Percentiles rank a stretch among this genome's conserved stretches.
Evolutionary conservation across 805 yeast species (phyloP).

Genomic region (Kodamaea laetipori): DNA sequence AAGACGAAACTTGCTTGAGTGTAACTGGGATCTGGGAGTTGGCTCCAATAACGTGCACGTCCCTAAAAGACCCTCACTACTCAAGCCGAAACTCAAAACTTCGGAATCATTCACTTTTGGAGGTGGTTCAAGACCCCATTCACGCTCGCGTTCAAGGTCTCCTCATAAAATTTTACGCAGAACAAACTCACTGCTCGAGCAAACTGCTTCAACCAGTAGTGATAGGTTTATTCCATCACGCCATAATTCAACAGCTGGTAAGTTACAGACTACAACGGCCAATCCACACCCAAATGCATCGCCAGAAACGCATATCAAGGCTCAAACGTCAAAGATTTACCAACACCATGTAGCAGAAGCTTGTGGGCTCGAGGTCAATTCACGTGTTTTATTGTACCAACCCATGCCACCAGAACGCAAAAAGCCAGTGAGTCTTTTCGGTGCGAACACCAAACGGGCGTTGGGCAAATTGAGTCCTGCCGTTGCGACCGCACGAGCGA

Average conservation of each 20-base stretch:
- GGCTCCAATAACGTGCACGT: slow-evolving; percentile 6
- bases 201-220: slow-evolving; percentile 18
- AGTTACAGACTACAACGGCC: slow-evolving; percentile 33
- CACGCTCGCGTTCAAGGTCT: slow-evolving; percentile 8
- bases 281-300: slow-evolving; percentile 48
- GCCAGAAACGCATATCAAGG: slow-evolving; percentile 56
- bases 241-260: slow-evolving; percentile 42
- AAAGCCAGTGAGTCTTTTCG: slow-evolving; percentile 36
- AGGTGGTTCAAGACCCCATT: slow-evolving; percentile 23
- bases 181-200: slow-evolving; percentile 33
- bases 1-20: slow-evolving; percentile 2
- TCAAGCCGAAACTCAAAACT: slow-evolving; percentile 9
- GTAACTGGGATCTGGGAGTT: slow-evolving; percentile 1
- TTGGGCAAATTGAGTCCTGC: slow-evolving; percentile 45
- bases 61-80: slow-evolving; percentile 2
- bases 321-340: slow-evolving; percentile 58
- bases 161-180: slow-evolving; percentile 24
- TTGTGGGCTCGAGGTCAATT: slow-evolving; percentile 83
- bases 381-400: slow-evolving; percentile 81
- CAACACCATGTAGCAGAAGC: slow-evolving; percentile 90
- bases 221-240: slow-evolving; percentile 49
- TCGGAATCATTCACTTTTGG: slow-evolving; percentile 26
- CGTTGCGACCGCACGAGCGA: slow-evolving; percentile 64
- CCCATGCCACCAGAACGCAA: slow-evolving; percentile 76
- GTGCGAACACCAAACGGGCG: too few species aligned